phyloP scores from a whole-genome alignment of 768 basidiomycete genomes.

The Lactarius akahatsu region DNA sequence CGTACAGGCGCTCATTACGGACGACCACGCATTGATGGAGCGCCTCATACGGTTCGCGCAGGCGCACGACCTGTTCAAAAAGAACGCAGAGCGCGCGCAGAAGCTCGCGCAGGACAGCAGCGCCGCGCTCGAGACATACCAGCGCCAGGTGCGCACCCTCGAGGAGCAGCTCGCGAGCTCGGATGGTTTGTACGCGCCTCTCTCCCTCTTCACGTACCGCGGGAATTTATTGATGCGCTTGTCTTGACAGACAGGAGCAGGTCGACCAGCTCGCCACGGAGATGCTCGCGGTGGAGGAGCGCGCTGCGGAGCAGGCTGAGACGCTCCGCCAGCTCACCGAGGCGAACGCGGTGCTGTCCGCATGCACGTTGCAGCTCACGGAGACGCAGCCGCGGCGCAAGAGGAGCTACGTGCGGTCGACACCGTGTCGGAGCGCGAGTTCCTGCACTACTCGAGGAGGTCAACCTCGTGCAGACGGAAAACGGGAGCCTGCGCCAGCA shows the following conservation, averaged over 20 bases:
- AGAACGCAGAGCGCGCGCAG: conserved; percentile 88
- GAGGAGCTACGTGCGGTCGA: conserved; percentile 59
- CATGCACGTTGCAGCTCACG: conserved; percentile 67
- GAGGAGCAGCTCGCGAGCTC: conserved; percentile 69
- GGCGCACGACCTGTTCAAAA: conserved; percentile 88
- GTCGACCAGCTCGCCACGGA: conserved; percentile 59
- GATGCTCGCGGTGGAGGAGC: conserved; percentile 62
- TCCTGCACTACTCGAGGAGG: conserved; percentile 83
- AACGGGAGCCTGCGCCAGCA: conserved; percentile 70
- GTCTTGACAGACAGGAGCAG: conserved; percentile 59
- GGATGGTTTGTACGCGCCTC: conserved; percentile 49
- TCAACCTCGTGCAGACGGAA: conserved; percentile 80
- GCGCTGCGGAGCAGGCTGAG: conserved; percentile 71
- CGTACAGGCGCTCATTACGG: conserved; percentile 77
- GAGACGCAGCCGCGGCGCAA: conserved; percentile 62
- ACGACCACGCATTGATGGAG: conserved; percentile 85
- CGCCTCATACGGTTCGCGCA: conserved; percentile 81
- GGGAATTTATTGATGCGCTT: conserved; percentile 2
- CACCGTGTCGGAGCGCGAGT: conserved; percentile 63
- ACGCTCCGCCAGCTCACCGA: conserved; percentile 70
- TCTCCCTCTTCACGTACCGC: background rate
- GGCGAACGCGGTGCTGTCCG: conserved; percentile 75
- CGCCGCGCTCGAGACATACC: conserved; percentile 80
- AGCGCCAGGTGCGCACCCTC: conserved; percentile 78
- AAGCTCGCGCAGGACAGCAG: conserved; percentile 85